Evolutionary conservation across 257 asterid species (phyloP), one percentile per base, ranked within the genome.

Genomic region (Solanum chilense): DNA sequence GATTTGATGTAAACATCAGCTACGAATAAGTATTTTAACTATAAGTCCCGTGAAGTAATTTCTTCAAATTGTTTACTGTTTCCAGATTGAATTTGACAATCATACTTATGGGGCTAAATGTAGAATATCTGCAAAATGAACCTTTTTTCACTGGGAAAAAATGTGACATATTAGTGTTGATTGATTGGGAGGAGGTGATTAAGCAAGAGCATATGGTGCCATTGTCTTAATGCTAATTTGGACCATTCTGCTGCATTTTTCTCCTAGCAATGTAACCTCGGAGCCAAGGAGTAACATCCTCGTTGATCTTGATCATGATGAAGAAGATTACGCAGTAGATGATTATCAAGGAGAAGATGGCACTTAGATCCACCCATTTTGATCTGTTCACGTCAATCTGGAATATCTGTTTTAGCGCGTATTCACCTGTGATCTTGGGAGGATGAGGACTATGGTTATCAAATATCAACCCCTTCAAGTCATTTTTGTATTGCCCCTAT

Each of bases 251-350:
- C 64, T 92, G 94, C 92, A 94, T 93, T 92, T 94, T 94, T 88
- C 98, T 94, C 89, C 98, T 90, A 10, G 98, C 97, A n/a, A 95
- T 87, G 87, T 90, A 94, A 44, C 98, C 97, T 2, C 98, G 95
- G 42, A 95, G 92, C 98, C 98, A 94, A 4, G 98, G 99, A 9
- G 99, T 95, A 12, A 97, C 96, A 5, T 95, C 99, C 94, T 97
- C 99, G 66, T 92, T 97, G 13, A 94, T 89, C 87, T 97, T 97
- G 92, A 97, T 97, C 95, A 94, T 89, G 88, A 94, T 52, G 93
- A 95, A 97, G 95, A 97, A 97, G 84, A 97, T 91, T 87, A 94
- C 85, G 21, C 99, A 95, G 82, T 97, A 97, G 87, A 91, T 87
- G 80, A 97, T 74, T 82, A 95, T 95, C 99, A 97, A 95, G 92